Evolutionary conservation across 768 basidiomycete species (phyloP).

Genomic region (Trametes punicea): DNA sequence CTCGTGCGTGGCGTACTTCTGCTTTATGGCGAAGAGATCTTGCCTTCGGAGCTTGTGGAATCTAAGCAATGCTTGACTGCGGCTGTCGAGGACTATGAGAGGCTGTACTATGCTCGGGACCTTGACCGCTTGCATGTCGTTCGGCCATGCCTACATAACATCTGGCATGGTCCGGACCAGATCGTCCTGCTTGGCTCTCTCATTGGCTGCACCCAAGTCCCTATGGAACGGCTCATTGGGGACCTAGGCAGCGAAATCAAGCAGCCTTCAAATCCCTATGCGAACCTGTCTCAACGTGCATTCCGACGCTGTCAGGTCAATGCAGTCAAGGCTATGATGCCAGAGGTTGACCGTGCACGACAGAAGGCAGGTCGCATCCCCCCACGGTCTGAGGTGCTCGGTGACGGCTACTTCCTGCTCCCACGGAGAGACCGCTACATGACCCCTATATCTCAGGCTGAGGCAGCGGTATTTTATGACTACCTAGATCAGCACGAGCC

Average conservation of each 20-base stretch:
- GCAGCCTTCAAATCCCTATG: conserved; percentile 26
- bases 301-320: not conserved
- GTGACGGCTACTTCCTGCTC: not conserved
- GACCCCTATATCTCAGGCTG: not conserved
- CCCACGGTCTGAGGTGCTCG: not conserved
- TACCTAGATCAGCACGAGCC: not conserved
- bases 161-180: conserved; percentile 30
- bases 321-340: not conserved
- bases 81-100: conserved; percentile 35
- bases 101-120: conserved; percentile 31
- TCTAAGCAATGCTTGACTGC: conserved; percentile 27
- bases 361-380: too few species aligned
- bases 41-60: conserved; percentile 12
- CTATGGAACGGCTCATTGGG: conserved; percentile 27
- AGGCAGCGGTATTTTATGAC: not conserved
- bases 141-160: conserved; percentile 30
- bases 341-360: not conserved
- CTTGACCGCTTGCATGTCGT: conserved; percentile 31
- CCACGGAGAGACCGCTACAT: not conserved
- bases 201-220: conserved; percentile 14
- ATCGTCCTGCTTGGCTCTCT: conserved; percentile 20
- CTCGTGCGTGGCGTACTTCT: conserved; percentile 23
- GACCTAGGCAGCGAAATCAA: conserved; percentile 24
- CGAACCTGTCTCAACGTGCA: conserved; percentile 20
- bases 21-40: conserved; percentile 19